Evolutionary conservation across 2,329 filamentous ascomycete species (phyloP).

Genomic region (Scedosporium minutisporum): DNA sequence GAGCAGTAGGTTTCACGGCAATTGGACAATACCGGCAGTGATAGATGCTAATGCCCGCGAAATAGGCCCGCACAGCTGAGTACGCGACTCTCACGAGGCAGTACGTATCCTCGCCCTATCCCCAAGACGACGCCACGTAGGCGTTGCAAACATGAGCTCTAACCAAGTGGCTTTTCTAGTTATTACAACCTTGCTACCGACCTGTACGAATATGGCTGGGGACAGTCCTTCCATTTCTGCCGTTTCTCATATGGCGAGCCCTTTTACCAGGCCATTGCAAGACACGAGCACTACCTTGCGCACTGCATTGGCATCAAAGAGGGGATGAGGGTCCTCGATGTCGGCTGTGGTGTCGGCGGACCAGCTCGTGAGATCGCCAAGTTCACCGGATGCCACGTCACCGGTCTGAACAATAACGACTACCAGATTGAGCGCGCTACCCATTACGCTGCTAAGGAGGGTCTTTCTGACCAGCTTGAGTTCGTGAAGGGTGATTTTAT

Average conservation of each 20-base stretch:
- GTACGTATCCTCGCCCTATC: slow-evolving; percentile 38
- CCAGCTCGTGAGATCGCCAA: slow-evolving; percentile 93
- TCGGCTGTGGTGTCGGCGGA: slow-evolving; percentile 93
- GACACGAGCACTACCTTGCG: slow-evolving; percentile 96
- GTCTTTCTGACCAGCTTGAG: slow-evolving; percentile 65
- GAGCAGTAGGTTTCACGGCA: slow-evolving; percentile 52
- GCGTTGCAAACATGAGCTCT: background rate
- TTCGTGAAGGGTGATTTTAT: slow-evolving; percentile 98
- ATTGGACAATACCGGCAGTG: background rate
- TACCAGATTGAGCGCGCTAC: slow-evolving; percentile 97
- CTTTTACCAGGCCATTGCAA: slow-evolving; percentile 84
- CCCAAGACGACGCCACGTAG: slow-evolving; percentile 11
- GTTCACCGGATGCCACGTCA: slow-evolving; percentile 82
- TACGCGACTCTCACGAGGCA: slow-evolving; percentile 91
- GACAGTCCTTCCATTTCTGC: slow-evolving; percentile 94
- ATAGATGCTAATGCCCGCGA: background rate
- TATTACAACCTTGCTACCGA: slow-evolving; percentile 98
- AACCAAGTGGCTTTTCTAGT: slow-evolving; percentile 29
- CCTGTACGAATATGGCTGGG: slow-evolving; percentile 95
- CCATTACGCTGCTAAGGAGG: slow-evolving; percentile 72
- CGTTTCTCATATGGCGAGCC: slow-evolving; percentile 79
- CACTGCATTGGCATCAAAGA: slow-evolving; percentile 78
- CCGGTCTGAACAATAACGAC: slow-evolving; percentile 97
- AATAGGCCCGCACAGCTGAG: slow-evolving; percentile 67
- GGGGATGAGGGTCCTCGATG: slow-evolving; percentile 84